phyloP scores from a whole-genome alignment of 257 asterid species.

The Craterostigma plantagineum region DNA sequence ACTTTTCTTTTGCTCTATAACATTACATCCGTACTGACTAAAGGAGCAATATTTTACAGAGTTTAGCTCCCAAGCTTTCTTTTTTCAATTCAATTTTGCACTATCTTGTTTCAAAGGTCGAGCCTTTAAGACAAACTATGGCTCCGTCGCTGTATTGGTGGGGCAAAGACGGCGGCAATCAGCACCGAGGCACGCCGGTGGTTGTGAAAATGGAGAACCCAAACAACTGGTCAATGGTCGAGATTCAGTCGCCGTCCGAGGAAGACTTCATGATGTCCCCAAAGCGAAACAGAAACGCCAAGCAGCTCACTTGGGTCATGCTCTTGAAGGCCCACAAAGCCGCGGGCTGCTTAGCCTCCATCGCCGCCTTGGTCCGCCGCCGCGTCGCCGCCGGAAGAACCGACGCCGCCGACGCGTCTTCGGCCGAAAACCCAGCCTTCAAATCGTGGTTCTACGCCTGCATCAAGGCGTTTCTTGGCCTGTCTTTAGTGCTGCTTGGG shows the following conservation, averaged over 20 bases:
- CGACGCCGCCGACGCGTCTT: conserved; percentile 26
- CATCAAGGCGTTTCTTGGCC: conserved; percentile 30
- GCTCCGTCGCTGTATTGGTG: conserved; percentile 40
- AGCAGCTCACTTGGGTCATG: conserved; percentile 50
- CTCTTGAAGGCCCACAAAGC: conserved; percentile 51
- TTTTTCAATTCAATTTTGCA: not conserved
- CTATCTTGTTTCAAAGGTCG: not conserved
- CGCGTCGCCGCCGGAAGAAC: conserved; percentile 36
- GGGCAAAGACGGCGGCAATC: conserved; percentile 16
- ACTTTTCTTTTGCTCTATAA: too few relatives aligned
- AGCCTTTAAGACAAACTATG: conserved; percentile 10
- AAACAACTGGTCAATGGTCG: conserved; percentile 55
- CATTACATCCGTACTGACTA: not conserved
- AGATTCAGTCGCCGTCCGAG: conserved; percentile 29
- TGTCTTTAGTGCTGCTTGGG: conserved; percentile 23
- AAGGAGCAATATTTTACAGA: too few relatives aligned
- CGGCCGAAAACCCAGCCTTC: conserved; percentile 12
- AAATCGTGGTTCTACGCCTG: conserved; percentile 21
- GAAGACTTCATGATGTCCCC: conserved; percentile 23
- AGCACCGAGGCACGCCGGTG: conserved; percentile 40
- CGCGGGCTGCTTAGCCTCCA: conserved; percentile 41
- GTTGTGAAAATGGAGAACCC: conserved; percentile 59
- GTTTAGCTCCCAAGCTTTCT: not conserved
- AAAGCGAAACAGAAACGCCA: conserved; percentile 45
- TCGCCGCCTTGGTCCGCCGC: conserved; percentile 31